Conservation (phyloP, 2,329 filamentous ascomycete species). For the Phaeosphaeriaceae sp. region DNA sequence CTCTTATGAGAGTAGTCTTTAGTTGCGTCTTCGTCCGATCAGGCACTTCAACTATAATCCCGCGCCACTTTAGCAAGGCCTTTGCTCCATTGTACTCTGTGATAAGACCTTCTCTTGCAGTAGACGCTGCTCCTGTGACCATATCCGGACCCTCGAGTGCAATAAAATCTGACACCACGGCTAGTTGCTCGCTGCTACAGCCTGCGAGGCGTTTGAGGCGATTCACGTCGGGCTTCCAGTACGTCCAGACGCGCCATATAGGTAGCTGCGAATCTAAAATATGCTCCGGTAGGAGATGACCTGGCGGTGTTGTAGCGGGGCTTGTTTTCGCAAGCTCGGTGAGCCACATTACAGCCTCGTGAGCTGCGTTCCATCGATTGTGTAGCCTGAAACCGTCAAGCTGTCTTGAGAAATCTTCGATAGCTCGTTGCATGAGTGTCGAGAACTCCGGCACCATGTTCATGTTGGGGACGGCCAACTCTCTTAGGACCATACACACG, state of each 20-base stretch:
- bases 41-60: conserved; percentile 30
- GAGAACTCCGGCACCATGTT: conserved; percentile 31
- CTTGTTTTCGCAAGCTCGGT: conserved; percentile 13
- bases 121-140: conserved; percentile 18
- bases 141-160: conserved; percentile 43
- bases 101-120: conserved; percentile 32
- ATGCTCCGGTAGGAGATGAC: conserved; percentile 20
- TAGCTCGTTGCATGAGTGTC: conserved; percentile 24
- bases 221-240: conserved; percentile 34
- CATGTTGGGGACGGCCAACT: conserved; percentile 21
- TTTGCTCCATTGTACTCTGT: conserved; percentile 23
- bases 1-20: conserved; percentile 18
- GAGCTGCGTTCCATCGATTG: conserved; percentile 31
- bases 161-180: conserved; percentile 29
- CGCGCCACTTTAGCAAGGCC: conserved; percentile 19
- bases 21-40: conserved; percentile 25
- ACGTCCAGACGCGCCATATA: conserved; percentile 38
- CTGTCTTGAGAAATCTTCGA: conserved; percentile 27
- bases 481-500: conserved; percentile 22
- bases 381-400: conserved; percentile 35
- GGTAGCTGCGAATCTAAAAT: conserved; percentile 36
- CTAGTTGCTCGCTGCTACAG: conserved; percentile 17
- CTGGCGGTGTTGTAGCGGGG: conserved; percentile 13
- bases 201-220: conserved; percentile 20
- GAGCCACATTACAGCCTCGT: conserved; percentile 32